Percentiles rank a stretch among this genome's conserved stretches.
These are phyloP conservation scores for Aegilops bicornis DNA, from an alignment of 176 grass and related monocot species.

Conservation along the genomic window DNA sequence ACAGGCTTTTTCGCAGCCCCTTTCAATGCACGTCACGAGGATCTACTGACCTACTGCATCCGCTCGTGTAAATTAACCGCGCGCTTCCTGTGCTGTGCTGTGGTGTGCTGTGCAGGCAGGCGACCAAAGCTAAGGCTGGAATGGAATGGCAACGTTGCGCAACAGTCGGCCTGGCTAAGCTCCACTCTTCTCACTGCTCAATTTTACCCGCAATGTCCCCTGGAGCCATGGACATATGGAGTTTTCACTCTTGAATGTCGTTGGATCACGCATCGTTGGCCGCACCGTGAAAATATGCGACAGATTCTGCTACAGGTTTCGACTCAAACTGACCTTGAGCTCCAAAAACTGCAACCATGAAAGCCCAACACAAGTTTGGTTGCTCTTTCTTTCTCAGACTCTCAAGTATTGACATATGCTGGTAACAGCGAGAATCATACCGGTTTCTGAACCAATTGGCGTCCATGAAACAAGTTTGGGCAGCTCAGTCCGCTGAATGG, in stretches of 20 bases:
- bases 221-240: neutral
- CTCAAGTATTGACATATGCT: neutral
- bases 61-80: neutral
- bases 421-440: neutral
- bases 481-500: conserved; percentile 33
- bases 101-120: neutral
- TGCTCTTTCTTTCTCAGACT: neutral
- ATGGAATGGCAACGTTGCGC: neutral
- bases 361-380: neutral
- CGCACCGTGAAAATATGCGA: neutral
- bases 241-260: neutral
- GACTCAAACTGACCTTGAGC: neutral
- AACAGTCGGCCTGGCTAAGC: neutral
- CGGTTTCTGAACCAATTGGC: conserved; percentile 37
- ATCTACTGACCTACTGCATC: neutral
- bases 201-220: neutral
- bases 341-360: neutral
- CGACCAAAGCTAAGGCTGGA: neutral
- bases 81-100: neutral
- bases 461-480: conserved; percentile 38
- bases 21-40: neutral
- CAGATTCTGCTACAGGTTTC: neutral
- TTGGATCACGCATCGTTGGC: neutral
- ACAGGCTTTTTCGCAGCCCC: neutral
- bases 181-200: neutral